phyloP scores from a whole-genome alignment of 2,329 filamentous ascomycete species.

The Aureobasidium zeae region DNA sequence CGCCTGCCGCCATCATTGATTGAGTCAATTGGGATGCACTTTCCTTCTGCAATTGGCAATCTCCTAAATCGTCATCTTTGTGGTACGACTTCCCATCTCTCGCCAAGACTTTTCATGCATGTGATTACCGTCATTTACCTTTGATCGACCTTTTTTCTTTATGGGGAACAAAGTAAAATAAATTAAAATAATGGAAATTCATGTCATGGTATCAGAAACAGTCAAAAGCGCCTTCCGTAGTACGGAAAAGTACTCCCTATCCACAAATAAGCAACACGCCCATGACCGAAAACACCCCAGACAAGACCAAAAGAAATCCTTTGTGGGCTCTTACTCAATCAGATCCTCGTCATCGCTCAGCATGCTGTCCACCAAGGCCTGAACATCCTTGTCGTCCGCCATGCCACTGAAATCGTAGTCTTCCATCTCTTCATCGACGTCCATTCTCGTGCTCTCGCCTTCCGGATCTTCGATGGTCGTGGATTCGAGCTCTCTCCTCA shows the following conservation, averaged over 20 bases:
- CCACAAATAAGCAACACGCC: too few species aligned
- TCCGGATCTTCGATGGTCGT: constrained; percentile 17
- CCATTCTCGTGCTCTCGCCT: constrained; percentile 17
- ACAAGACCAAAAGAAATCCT: neutral
- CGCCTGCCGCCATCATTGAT: constrained; percentile 2
- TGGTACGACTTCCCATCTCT: constrained; percentile 7
- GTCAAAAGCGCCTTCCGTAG: neutral
- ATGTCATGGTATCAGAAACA: constrained; percentile 10
- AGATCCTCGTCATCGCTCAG: constrained; percentile 18
- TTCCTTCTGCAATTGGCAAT: too few species aligned
- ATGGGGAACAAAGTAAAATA: too few species aligned
- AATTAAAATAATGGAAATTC: too few species aligned
- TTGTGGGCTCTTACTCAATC: constrained; percentile 12
- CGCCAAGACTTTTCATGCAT: too few species aligned
- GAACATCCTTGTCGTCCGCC: constrained; percentile 18
- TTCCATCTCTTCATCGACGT: constrained; percentile 16
- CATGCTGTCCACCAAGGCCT: constrained; percentile 19
- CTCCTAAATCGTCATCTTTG: neutral
- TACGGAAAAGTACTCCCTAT: too few species aligned
- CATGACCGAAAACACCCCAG: neutral
- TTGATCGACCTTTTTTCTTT: too few species aligned
- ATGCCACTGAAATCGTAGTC: constrained; percentile 17
- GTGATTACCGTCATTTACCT: too few species aligned
- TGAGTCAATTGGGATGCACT: too few species aligned
- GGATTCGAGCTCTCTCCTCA: constrained; percentile 17